phyloP scores from a whole-genome alignment of 192 early-diverging fungal species.

The Backusella luteola region DNA sequence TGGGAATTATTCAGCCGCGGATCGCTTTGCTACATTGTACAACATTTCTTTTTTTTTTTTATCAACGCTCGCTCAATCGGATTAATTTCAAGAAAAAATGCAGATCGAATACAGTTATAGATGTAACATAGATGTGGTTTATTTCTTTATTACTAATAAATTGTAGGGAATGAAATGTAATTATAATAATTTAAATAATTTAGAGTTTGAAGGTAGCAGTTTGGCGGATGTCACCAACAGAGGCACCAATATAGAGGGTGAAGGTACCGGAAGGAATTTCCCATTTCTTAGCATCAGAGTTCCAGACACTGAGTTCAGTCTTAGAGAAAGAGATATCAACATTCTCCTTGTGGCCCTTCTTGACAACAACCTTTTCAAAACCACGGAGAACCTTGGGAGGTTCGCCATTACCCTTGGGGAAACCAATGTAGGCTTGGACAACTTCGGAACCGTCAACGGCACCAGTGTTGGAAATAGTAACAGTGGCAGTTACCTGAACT shows the following conservation, averaged over 20 bases:
- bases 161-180: neutral
- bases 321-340: slow-evolving; percentile 41
- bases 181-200: slow-evolving; percentile 4
- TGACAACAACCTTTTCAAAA: slow-evolving; percentile 30
- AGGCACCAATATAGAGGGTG: slow-evolving; percentile 52
- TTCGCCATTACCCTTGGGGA: slow-evolving; percentile 41
- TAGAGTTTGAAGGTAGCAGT: slow-evolving; percentile 16
- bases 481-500: neutral
- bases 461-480: slow-evolving; percentile 36
- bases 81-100: neutral
- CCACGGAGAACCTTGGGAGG: slow-evolving; percentile 38
- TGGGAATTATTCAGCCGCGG: neutral
- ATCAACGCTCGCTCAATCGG: neutral
- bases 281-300: slow-evolving; percentile 38
- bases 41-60: neutral
- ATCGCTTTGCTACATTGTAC: neutral
- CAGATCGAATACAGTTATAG: neutral
- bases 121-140: neutral
- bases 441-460: slow-evolving; percentile 33
- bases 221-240: slow-evolving; percentile 44
- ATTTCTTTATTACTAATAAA: neutral
- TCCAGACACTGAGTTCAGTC: slow-evolving; percentile 52
- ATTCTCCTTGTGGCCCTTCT: neutral
- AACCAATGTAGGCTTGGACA: slow-evolving; percentile 40
- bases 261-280: slow-evolving; percentile 46